Evolutionary conservation across 495 filamentous ascomycete genomes (phyloP).

Genomic region (Aspergillus bertholletiae): DNA sequence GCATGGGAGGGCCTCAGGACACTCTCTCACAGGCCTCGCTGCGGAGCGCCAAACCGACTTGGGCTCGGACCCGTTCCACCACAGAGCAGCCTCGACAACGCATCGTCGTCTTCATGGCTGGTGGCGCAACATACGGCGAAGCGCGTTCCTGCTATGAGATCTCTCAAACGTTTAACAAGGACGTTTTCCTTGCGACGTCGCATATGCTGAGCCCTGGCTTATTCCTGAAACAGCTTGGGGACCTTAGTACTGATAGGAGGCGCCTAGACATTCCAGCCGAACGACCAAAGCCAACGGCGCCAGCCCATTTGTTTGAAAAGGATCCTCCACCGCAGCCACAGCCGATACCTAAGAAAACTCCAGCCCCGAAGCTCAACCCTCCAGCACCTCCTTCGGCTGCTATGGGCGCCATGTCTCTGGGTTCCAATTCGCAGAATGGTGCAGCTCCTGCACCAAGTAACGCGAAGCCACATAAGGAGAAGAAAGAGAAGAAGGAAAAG

Average conservation of each 20-base stretch:
- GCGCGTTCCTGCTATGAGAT: slow-evolving; percentile 86
- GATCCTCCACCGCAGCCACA: slow-evolving; percentile 51
- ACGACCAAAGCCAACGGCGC: slow-evolving; percentile 71
- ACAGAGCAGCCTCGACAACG: slow-evolving; percentile 81
- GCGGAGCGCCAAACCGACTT: slow-evolving; percentile 85
- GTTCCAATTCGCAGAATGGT: slow-evolving; percentile 27
- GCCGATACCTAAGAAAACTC: slow-evolving; percentile 34
- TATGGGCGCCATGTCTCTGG: slow-evolving; percentile 58
- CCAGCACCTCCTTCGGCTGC: slow-evolving; percentile 52
- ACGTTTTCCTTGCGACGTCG: slow-evolving; percentile 85
- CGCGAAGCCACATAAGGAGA: slow-evolving; percentile 30
- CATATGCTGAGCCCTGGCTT: slow-evolving; percentile 85
- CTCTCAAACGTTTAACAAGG: slow-evolving; percentile 62
- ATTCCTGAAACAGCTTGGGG: slow-evolving; percentile 77
- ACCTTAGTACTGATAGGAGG: slow-evolving; percentile 70
- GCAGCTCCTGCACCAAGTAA: slow-evolving; percentile 17
- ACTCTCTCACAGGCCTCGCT: slow-evolving; percentile 70
- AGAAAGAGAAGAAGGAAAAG: slow-evolving; percentile 50
- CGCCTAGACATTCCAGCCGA: slow-evolving; percentile 79
- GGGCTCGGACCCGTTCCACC: slow-evolving; percentile 77
- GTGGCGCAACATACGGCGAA: slow-evolving; percentile 91
- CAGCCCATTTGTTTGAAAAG: slow-evolving; percentile 82
- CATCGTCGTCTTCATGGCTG: slow-evolving; percentile 93
- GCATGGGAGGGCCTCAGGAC: slow-evolving; percentile 47
- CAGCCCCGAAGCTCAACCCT: slow-evolving; percentile 20